Evolutionary conservation across 257 asterid species (phyloP), one percentile per base, ranked within the genome.

Genomic region (Thymus quinquecostatus): DNA sequence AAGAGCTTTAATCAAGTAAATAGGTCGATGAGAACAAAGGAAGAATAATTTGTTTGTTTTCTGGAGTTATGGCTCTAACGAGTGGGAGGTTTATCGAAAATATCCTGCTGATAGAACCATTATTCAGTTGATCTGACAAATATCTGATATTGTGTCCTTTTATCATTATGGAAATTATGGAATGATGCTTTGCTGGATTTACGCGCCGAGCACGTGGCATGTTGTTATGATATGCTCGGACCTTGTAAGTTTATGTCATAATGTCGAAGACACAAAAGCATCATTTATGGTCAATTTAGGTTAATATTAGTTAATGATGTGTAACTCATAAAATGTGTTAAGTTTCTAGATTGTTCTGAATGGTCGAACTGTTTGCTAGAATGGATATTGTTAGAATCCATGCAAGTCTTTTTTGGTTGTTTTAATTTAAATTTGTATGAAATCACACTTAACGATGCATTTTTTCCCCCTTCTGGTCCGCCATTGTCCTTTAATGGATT

Each of bases 1-100:
- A 27, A 72, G 47, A 38, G 33, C 14, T 48, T 58, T 50, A 11
- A 55, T 38, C 27, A 50, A 5, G 40, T 44, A 41, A 36, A 33
- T 47, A 30, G 60, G 38, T 51, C 32, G 38, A 30, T 21, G 64
- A 27, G 62, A 53, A 47, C 32, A 3, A 32, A 62, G 61, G 38
- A 70, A 66, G 57, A 57, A 50, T 12, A 60, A 58, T 59, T 57
- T 11, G 44, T 59, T 41, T 3, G 49, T 29, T 60, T 60, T 72
- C 1, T 77, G 38, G 77, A 51, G 41, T 55, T 1, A 10, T 51
- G 32, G 57, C 29, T 41, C 21, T 63, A 36, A 49, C 29, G 2
- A 3, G 10, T 64, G 53, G 54, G 53, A 36, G 10, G 53, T 28
- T 45, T 28, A 4, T 5, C 8, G 40, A 49, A 21, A 47, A 65